A percentile compares a stretch with the other conserved stretches of the same genome.
Conservation (phyloP, 2,329 filamentous ascomycete species). For the Colletotrichum sp. region DNA sequence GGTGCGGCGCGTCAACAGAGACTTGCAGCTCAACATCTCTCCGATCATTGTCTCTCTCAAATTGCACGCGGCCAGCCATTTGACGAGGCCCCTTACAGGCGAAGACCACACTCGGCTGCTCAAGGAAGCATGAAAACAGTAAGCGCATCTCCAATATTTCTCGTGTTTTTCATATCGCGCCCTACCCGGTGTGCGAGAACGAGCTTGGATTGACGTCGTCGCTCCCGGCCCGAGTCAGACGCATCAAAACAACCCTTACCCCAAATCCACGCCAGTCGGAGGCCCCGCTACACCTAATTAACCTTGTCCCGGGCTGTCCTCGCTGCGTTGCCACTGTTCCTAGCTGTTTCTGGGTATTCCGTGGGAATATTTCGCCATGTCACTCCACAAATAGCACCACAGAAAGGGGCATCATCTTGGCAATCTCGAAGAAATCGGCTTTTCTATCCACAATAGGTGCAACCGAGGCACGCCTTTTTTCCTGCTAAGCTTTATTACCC, state of each 20-base stretch:
- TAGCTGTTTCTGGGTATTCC: neutral
- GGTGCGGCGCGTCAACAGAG: neutral
- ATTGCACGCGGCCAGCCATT: neutral
- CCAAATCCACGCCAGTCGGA: neutral
- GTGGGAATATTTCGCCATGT: neutral
- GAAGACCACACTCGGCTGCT: neutral
- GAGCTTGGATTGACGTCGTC: neutral
- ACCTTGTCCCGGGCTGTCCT: neutral
- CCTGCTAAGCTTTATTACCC: neutral
- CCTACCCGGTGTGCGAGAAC: neutral
- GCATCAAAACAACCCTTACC: neutral
- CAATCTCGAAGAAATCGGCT: neutral
- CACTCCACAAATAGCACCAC: neutral
- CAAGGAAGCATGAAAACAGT: neutral
- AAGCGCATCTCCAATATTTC: neutral
- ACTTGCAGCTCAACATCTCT: neutral
- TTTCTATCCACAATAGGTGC: neutral
- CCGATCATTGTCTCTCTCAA: neutral
- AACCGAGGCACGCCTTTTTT: neutral
- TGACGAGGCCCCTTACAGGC: accelerated
- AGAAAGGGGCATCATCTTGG: neutral
- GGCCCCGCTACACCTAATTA: neutral
- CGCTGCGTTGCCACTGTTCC: neutral
- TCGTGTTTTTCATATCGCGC: neutral
- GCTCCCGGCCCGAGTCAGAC: neutral